Conservation (phyloP, 2,329 filamentous ascomycete genomes). For the Didymella lethalis region DNA sequence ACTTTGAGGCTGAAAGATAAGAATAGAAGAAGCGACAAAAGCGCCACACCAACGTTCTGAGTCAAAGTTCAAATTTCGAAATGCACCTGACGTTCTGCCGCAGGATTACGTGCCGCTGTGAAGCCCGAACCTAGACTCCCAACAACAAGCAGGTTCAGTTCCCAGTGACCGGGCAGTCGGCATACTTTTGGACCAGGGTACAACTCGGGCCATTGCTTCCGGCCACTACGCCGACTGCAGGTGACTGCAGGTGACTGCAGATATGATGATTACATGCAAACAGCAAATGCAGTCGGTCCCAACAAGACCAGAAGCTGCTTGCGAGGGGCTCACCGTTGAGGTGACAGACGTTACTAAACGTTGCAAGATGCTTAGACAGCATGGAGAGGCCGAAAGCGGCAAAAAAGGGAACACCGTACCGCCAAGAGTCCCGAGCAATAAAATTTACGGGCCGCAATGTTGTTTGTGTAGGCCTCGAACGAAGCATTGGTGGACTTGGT, state of each 20-base stretch:
- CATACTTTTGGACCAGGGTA: neutral
- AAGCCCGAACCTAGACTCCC: neutral
- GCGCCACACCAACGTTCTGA: neutral
- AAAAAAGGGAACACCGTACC: conserved; percentile 12
- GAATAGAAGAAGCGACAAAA: neutral
- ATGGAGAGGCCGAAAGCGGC: conserved; percentile 9
- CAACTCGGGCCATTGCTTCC: conserved; percentile 2
- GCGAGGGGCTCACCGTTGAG: conserved; percentile 5
- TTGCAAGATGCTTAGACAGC: conserved; percentile 19
- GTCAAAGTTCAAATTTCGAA: neutral
- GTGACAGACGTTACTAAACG: conserved; percentile 2
- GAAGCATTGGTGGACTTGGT: conserved; percentile 2
- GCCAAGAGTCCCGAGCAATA: conserved; percentile 11
- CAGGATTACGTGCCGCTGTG: neutral
- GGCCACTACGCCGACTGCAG: conserved; percentile 14
- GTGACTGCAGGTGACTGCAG: neutral
- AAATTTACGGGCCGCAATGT: conserved; percentile 17
- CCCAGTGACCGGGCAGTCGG: conserved; percentile 12
- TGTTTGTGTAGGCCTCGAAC: conserved; percentile 6
- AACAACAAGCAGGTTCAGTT: neutral
- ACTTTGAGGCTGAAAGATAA: conserved; percentile 1
- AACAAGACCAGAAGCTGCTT: neutral
- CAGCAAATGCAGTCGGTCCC: neutral
- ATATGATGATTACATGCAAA: neutral
- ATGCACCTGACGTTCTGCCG: neutral